Evolutionary conservation across 495 filamentous ascomycete genomes (phyloP).

Genomic region (Aspergillus ellipticus): DNA sequence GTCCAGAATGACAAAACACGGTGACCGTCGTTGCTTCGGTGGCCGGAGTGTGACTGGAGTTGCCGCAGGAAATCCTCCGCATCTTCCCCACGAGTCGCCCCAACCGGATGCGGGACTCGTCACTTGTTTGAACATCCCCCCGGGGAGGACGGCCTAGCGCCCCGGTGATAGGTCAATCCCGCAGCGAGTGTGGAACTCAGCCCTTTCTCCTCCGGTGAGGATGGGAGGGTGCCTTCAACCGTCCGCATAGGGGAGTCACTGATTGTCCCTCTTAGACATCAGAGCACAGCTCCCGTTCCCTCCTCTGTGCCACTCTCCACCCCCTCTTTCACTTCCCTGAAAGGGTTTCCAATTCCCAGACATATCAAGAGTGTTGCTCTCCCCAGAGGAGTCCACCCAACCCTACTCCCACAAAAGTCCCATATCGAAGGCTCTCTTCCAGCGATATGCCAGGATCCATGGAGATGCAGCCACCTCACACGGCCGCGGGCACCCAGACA

Average conservation of each 20-base stretch:
- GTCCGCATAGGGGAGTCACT: constrained; percentile 1
- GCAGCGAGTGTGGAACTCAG: constrained; percentile 3
- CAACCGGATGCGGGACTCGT: constrained; percentile 9
- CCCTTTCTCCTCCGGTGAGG: neutral
- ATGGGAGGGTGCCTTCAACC: constrained; percentile 1
- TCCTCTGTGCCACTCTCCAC: neutral
- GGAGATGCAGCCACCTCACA: constrained; percentile 19
- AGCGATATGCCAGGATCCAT: constrained; percentile 22
- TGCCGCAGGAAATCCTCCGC: constrained; percentile 9
- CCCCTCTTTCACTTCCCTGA: neutral
- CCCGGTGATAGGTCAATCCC: constrained; percentile 9
- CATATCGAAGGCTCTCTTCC: neutral
- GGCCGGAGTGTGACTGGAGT: neutral
- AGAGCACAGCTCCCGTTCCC: neutral
- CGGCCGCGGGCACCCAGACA: constrained; percentile 12
- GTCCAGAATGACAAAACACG: neutral
- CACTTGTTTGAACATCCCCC: constrained; percentile 6
- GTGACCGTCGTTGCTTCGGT: constrained; percentile 4
- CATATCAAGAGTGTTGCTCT: neutral
- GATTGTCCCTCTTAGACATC: neutral
- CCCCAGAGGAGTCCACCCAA: neutral
- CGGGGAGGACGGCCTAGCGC: constrained; percentile 3
- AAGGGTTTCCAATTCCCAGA: neutral
- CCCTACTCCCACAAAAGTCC: neutral
- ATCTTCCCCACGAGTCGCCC: constrained; percentile 12